A percentile compares a stretch with the other conserved stretches of the same genome.
These are phyloP conservation scores for Cnidoscolus chayamansa DNA, from an alignment of 441 rosid species.

Conservation along the genomic window DNA sequence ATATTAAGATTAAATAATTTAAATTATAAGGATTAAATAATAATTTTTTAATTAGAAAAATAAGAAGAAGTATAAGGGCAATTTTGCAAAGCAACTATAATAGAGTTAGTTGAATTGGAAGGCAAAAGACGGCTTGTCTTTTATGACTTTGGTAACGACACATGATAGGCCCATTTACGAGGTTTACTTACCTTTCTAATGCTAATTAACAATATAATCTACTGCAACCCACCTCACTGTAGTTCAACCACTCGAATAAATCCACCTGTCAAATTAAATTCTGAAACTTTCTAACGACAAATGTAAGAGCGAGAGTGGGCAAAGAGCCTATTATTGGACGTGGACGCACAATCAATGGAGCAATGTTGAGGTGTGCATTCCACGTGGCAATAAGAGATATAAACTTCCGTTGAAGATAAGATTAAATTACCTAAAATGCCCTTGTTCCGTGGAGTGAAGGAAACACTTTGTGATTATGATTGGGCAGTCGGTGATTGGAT, in stretches of 20 bases:
- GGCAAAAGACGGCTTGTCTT: too few relatives aligned
- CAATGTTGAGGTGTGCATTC: background rate
- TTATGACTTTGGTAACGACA: too few relatives aligned
- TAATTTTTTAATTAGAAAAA: background rate
- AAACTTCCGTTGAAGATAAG: background rate
- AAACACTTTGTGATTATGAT: background rate
- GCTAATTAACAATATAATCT: background rate
- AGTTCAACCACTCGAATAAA: background rate
- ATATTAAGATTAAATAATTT: too few relatives aligned
- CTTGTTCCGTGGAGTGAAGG: conserved; percentile 24
- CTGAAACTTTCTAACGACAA: background rate
- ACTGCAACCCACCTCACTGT: background rate
- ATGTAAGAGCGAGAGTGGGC: background rate
- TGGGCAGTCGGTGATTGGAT: conserved; percentile 23
- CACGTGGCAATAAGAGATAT: conserved; percentile 7
- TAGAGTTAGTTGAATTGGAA: too few relatives aligned
- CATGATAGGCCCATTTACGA: too few relatives aligned
- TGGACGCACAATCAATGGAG: background rate
- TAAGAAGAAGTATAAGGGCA: background rate
- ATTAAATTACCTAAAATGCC: conserved; percentile 26
- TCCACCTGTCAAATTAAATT: conserved; percentile 16
- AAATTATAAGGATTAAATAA: too few relatives aligned
- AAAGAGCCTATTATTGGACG: background rate
- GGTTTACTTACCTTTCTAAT: too few relatives aligned
- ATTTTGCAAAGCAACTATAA: too few relatives aligned